These are phyloP conservation scores for Exophiala xenobiotica DNA, from an alignment of 2,329 filamentous ascomycete genomes.

Conservation along the genomic window DNA sequence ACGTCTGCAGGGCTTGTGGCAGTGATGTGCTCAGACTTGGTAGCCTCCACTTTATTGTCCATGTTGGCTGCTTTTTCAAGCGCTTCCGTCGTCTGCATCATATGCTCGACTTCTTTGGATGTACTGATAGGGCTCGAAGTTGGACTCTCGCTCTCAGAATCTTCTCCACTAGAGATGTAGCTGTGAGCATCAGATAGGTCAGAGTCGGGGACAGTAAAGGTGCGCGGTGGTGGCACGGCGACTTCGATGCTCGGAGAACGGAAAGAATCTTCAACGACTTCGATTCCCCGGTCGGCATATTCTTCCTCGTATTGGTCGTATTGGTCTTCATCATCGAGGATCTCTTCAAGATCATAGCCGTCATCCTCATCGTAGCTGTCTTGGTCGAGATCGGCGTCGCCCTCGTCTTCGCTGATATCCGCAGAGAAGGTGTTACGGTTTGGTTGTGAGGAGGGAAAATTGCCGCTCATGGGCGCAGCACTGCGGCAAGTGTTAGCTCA, in stretches of 20 bases:
- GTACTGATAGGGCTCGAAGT: slow-evolving; percentile 14
- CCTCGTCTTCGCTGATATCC: background rate
- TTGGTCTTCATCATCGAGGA: too few relatives aligned
- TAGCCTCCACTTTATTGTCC: background rate
- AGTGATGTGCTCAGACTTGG: too few relatives aligned
- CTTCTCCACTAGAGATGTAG: slow-evolving; percentile 12
- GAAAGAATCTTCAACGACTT: slow-evolving; percentile 24
- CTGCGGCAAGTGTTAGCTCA: background rate
- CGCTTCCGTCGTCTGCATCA: too few relatives aligned
- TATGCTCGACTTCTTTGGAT: slow-evolving; percentile 1
- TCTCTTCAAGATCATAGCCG: too few relatives aligned
- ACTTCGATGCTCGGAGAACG: slow-evolving; percentile 23
- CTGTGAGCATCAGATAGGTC: slow-evolving; percentile 19
- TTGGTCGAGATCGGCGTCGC: background rate
- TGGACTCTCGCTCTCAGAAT: slow-evolving; percentile 16
- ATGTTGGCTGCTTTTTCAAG: background rate
- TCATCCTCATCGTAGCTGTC: background rate
- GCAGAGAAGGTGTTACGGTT: slow-evolving; percentile 42
- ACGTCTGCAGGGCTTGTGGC: background rate
- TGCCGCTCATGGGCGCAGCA: background rate
- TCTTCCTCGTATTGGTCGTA: slow-evolving; percentile 10
- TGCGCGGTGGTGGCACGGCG: slow-evolving; percentile 13
- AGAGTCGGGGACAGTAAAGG: slow-evolving; percentile 24
- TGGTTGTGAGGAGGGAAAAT: background rate
- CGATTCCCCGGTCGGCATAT: slow-evolving; percentile 13